Percentiles rank a stretch among this genome's conserved stretches.
Conservation (phyloP, 2,329 filamentous ascomycete species). For the Ascochyta koolunga region DNA sequence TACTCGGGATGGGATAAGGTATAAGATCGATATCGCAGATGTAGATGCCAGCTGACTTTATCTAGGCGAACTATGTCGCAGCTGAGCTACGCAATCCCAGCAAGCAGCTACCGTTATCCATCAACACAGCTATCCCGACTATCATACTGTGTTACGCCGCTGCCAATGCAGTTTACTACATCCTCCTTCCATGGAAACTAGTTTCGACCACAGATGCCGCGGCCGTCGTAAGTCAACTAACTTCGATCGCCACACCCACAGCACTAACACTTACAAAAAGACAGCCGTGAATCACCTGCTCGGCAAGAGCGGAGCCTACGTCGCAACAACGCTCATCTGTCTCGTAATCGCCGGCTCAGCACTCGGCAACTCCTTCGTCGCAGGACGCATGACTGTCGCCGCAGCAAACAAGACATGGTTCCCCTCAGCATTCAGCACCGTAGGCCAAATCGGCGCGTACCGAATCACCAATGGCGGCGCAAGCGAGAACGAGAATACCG, state of each 20-base stretch:
- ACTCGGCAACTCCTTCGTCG: conserved; percentile 68
- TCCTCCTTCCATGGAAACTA: conserved; percentile 65
- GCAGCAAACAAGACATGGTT: conserved; percentile 52
- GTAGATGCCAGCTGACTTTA: conserved; percentile 4
- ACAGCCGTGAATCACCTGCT: conserved; percentile 56
- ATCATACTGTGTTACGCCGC: conserved; percentile 66
- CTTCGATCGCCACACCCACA: background rate
- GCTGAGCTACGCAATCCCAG: conserved; percentile 43
- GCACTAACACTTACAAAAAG: conserved; percentile 11
- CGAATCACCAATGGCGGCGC: conserved; percentile 22
- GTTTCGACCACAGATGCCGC: conserved; percentile 67
- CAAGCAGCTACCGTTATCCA: conserved; percentile 62
- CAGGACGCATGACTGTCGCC: conserved; percentile 67
- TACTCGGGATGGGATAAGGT: conserved; percentile 50
- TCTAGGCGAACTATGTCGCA: conserved; percentile 47
- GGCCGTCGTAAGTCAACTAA: conserved; percentile 60
- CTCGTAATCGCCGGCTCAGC: conserved; percentile 67
- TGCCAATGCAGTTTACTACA: conserved; percentile 67
- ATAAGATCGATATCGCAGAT: conserved; percentile 23
- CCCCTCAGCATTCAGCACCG: conserved; percentile 34
- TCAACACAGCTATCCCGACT: conserved; percentile 67
- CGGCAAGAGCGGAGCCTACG: conserved; percentile 57
- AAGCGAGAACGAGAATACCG: conserved; percentile 13
- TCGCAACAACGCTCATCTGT: conserved; percentile 63
- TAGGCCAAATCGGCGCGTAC: conserved; percentile 38